A percentile compares a stretch with the other conserved stretches of the same genome.
Conservation (phyloP, 2,329 filamentous ascomycete species). For the Fusarium avenaceum region DNA sequence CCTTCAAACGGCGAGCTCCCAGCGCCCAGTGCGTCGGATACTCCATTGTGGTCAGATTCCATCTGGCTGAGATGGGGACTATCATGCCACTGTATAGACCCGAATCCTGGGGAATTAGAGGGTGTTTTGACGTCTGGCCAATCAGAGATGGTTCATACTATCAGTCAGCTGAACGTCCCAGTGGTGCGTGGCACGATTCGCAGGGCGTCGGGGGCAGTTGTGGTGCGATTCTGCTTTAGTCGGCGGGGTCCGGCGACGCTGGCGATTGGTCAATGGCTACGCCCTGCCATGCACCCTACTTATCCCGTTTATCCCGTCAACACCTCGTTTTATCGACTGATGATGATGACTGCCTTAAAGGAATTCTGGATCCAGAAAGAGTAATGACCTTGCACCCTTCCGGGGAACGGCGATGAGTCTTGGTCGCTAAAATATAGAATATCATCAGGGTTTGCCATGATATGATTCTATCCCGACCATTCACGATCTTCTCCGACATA, state of each 20-base stretch:
- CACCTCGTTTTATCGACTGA: slow-evolving; percentile 43
- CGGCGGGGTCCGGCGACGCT: slow-evolving; percentile 46
- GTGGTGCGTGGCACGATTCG: slow-evolving; percentile 47
- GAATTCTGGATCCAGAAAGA: slow-evolving; percentile 24
- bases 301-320: slow-evolving; percentile 49
- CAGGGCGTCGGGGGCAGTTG: slow-evolving; percentile 27
- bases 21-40: slow-evolving; percentile 39
- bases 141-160: slow-evolving; percentile 11
- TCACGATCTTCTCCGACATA: slow-evolving; percentile 35
- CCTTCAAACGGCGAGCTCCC: slow-evolving; percentile 47
- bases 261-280: slow-evolving; percentile 42
- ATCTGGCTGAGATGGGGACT: slow-evolving; percentile 37
- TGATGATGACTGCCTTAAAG: slow-evolving; percentile 27
- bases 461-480: slow-evolving; percentile 35
- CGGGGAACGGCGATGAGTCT: slow-evolving; percentile 30
- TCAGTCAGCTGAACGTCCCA: slow-evolving; percentile 45
- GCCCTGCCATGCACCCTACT: slow-evolving; percentile 40
- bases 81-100: slow-evolving; percentile 46
- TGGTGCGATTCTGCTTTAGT: slow-evolving; percentile 48
- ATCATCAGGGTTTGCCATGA: slow-evolving; percentile 28
- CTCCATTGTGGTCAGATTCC: slow-evolving; percentile 50
- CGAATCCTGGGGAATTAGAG: slow-evolving; percentile 34
- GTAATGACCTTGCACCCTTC: slow-evolving; percentile 20
- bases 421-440: slow-evolving; percentile 9
- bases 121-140: slow-evolving; percentile 29